phyloP scores from a whole-genome alignment of 2,329 filamentous ascomycete species.

The Nothophaeocryptopus gaeumannii region DNA sequence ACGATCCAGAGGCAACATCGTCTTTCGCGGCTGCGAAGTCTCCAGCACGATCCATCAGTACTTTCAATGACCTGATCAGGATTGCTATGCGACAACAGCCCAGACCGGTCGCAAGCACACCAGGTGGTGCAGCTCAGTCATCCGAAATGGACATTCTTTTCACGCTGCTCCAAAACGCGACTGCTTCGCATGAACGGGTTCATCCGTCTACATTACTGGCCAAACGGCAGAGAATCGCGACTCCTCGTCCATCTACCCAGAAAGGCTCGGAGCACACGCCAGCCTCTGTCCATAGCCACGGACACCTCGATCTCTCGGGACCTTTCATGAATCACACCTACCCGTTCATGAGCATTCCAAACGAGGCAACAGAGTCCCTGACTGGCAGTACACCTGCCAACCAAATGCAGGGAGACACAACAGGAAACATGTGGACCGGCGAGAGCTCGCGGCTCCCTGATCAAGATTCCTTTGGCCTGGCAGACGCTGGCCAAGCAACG shows the following conservation, averaged over 20 bases:
- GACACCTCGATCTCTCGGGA: constrained; percentile 7
- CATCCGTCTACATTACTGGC: constrained; percentile 30
- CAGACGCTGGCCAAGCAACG: background rate
- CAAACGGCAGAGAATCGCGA: constrained; percentile 1
- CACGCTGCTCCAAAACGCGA: constrained; percentile 23
- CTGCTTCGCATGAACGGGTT: constrained; percentile 8
- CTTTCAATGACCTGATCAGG: constrained; percentile 51
- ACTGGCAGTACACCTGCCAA: constrained; percentile 10
- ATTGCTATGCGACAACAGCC: constrained; percentile 16
- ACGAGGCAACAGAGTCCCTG: constrained; percentile 16
- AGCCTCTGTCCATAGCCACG: background rate
- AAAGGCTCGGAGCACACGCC: background rate
- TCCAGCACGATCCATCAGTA: constrained; percentile 44
- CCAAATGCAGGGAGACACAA: constrained; percentile 3
- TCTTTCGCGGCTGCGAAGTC: constrained; percentile 35
- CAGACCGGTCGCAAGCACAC: background rate
- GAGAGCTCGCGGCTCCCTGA: background rate
- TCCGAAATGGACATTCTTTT: constrained; percentile 12
- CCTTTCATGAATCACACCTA: constrained; percentile 11
- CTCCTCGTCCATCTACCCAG: too few relatives aligned
- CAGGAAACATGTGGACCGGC: constrained; percentile 10
- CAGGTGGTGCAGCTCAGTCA: background rate
- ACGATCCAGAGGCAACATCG: constrained; percentile 38
- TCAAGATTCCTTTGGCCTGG: background rate
- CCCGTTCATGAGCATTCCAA: constrained; percentile 26